Base-by-base conservation (phyloP, 2,329 filamentous ascomycete genomes). In the Biscogniauxia mediterranea region DNA sequence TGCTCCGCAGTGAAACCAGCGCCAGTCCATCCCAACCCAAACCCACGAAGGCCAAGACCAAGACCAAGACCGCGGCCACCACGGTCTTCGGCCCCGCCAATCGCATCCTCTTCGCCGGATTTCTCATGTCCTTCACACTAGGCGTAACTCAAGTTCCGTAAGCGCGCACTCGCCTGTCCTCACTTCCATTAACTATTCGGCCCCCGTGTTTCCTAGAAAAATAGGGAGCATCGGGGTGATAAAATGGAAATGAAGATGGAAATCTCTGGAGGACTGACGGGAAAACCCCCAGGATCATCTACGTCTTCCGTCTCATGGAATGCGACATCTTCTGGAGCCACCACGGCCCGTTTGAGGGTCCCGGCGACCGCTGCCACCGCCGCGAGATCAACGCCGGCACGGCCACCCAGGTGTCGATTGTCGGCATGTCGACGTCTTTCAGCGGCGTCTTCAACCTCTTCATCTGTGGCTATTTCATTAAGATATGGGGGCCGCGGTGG, bases 251-350 rank as follows among this genome's bases (percentile, higher is more conserved):
- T 23, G 23, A 5, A 5, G 5, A 23, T 23, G 23, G 23, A 23
- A 23, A 26, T 17, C 21, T 54, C 7, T 19, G 15, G 8, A 5
- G n/a, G 55, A 42, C 61, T 66, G 55, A 66, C 55, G 15, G 42
- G 13, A 5, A 49, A 2, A 46, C 6, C 38, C 7, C 11, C 57
- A 79, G 80, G 3, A 74, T 83, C 4, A 76, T 89, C 53, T 89
- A 89, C 72, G 86, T 88, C 23, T 90, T 91, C 67, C 86, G 87
- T 60, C 71, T 89, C 1, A 91, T 91, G 88, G 86, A 85, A 55
- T 92, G 89, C 74, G 86, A 91, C 58, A 81, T 83, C 56, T 92
- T 86, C 71, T 92, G 91, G 74, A 76, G 80, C 42, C 77, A 77
- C 2, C 83, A 90, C 68, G 79, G 83, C 13, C 79, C 81, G 0